phyloP scores from a whole-genome alignment of 2,329 filamentous ascomycete species.

The Pseudogymnoascus sp. region DNA sequence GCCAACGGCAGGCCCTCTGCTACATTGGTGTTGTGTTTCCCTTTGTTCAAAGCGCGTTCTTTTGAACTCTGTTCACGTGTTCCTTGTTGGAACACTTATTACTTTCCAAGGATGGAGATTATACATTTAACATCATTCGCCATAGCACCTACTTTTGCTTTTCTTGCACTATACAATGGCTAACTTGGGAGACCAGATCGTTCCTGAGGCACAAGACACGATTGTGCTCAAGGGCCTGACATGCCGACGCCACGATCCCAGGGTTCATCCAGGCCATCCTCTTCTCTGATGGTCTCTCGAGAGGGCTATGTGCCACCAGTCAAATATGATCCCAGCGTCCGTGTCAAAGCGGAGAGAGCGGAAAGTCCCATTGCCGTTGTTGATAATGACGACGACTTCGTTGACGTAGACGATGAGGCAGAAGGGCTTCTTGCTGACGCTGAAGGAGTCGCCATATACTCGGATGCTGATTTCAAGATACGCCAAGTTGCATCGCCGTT shows the following conservation, averaged over 20 bases:
- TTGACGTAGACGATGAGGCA: neutral
- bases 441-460: neutral
- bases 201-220: neutral
- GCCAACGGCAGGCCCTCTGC: neutral
- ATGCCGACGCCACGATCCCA: neutral
- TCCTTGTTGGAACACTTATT: neutral
- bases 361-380: neutral
- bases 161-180: neutral
- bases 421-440: constrained; percentile 3
- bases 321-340: neutral
- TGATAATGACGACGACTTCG: neutral
- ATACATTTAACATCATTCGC: neutral
- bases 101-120: neutral
- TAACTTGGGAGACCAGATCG: neutral
- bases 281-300: constrained; percentile 1
- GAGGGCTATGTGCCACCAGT: neutral
- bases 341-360: neutral
- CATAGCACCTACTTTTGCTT: neutral
- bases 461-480: constrained; percentile 23
- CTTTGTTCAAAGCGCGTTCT: neutral
- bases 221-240: neutral
- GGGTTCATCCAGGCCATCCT: neutral
- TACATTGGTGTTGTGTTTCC: neutral
- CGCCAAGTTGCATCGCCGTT: constrained; percentile 22
- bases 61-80: neutral